Conservation (phyloP, 768 basidiomycete species). For the Megacollybia marginata region DNA sequence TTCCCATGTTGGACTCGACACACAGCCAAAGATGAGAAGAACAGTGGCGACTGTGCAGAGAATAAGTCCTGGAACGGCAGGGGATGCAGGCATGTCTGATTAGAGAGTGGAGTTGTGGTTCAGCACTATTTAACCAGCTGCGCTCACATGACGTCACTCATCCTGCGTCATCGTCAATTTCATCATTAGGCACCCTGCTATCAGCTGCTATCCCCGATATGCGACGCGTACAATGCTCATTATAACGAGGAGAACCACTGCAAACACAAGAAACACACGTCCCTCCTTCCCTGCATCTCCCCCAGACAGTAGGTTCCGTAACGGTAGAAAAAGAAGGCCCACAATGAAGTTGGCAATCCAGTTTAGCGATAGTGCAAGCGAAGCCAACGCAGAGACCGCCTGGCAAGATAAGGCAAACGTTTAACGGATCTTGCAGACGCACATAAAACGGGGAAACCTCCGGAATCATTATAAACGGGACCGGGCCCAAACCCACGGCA, state of each 20-base stretch:
- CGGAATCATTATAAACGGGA: conserved; percentile 89
- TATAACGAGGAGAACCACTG: conserved; percentile 33
- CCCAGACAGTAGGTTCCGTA: conserved; percentile 66
- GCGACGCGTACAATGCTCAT: conserved; percentile 6
- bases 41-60: conserved; percentile 66
- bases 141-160: background rate
- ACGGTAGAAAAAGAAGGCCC: conserved; percentile 77
- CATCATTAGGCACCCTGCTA: background rate
- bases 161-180: background rate
- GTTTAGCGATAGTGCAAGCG: conserved; percentile 64
- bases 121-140: background rate
- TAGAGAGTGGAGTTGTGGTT: background rate
- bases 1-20: conserved; percentile 72
- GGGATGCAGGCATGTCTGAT: conserved; percentile 40
- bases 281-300: conserved; percentile 62
- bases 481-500: conserved; percentile 82
- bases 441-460: conserved; percentile 40
- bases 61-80: conserved; percentile 64
- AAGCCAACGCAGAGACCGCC: conserved; percentile 79
- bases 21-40: conserved; percentile 63
- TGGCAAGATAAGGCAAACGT: conserved; percentile 15
- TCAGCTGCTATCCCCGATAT: background rate
- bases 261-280: conserved; percentile 87
- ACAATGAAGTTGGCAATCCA: conserved; percentile 83
- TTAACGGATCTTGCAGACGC: background rate